Percentiles rank a stretch among this genome's conserved stretches.
Evolutionary conservation across 2,329 filamentous ascomycete genomes (phyloP).

Genomic region (Botryosphaeria agaves): DNA sequence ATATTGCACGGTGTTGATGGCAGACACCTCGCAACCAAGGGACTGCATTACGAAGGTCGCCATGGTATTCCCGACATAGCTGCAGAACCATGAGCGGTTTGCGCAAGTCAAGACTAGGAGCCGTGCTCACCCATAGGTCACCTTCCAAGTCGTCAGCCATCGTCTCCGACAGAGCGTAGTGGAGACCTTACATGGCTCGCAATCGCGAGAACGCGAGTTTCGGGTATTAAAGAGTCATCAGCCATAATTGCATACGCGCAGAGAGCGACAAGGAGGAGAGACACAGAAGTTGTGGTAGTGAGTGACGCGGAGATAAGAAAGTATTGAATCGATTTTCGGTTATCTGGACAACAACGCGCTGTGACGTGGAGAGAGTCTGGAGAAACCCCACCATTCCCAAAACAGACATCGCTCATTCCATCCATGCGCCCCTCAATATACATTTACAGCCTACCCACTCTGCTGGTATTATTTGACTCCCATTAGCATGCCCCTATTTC

Average conservation of each 20-base stretch:
- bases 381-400: no score
- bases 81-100: no score
- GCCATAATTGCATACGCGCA: no score
- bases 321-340: no score
- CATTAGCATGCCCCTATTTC: not conserved
- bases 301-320: no score
- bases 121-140: conserved; percentile 35
- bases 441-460: not conserved
- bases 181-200: conserved; percentile 71
- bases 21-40: conserved; percentile 82
- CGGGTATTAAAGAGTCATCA: conserved; percentile 30
- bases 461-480: no score
- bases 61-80: conserved; percentile 97
- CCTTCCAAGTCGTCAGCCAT: conserved; percentile 11
- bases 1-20: conserved; percentile 93
- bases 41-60: conserved; percentile 89
- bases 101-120: no score
- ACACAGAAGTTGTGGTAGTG: no score
- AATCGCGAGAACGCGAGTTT: conserved; percentile 62
- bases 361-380: no score
- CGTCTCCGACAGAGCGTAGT: conserved; percentile 12
- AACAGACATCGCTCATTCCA: not conserved
- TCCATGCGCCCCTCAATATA: not conserved
- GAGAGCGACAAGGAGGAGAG: no score
- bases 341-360: no score